Percentiles rank a stretch among this genome's conserved stretches.
Conservation (phyloP, 371 early-diverging fungal genomes). For the Umbelopsis sp. region DNA sequence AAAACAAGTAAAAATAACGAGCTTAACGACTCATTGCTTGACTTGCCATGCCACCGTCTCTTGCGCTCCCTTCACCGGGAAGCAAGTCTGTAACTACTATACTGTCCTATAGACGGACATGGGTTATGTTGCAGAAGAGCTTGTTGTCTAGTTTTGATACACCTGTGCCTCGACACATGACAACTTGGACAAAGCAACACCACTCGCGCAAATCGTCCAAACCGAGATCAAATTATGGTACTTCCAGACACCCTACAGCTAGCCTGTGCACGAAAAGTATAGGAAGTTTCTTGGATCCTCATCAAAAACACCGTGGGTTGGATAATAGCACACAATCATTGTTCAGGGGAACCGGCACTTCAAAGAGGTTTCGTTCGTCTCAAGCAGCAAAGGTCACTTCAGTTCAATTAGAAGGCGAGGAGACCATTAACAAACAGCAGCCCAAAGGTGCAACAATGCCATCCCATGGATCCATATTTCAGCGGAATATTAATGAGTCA, state of each 20-base stretch:
- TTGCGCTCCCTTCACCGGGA: slow-evolving; percentile 19
- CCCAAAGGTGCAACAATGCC: not conserved
- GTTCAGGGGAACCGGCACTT: not conserved
- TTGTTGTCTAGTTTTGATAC: slow-evolving; percentile 15
- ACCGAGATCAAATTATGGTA: not conserved
- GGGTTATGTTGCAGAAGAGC: slow-evolving; percentile 16
- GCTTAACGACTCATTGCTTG: slow-evolving; percentile 11
- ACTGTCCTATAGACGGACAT: slow-evolving; percentile 18
- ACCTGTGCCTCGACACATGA: not conserved
- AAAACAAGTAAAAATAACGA: slow-evolving; percentile 17
- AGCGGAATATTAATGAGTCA: not conserved
- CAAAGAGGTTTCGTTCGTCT: not conserved
- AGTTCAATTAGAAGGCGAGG: not conserved
- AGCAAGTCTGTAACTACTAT: slow-evolving; percentile 17
- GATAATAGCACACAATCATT: not conserved
- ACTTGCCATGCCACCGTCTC: slow-evolving; percentile 15
- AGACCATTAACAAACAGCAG: not conserved
- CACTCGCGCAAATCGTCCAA: slow-evolving; percentile 3
- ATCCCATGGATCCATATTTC: not conserved
- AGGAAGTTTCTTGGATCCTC: not conserved
- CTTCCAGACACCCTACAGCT: not conserved
- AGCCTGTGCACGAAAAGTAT: not conserved
- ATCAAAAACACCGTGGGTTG: not conserved
- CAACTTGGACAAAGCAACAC: slow-evolving; percentile 9
- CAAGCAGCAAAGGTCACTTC: slow-evolving; percentile 4